These are phyloP conservation scores for Trichoderma arundinaceum DNA, from an alignment of 2,329 filamentous ascomycete species.

Conservation along the genomic window DNA sequence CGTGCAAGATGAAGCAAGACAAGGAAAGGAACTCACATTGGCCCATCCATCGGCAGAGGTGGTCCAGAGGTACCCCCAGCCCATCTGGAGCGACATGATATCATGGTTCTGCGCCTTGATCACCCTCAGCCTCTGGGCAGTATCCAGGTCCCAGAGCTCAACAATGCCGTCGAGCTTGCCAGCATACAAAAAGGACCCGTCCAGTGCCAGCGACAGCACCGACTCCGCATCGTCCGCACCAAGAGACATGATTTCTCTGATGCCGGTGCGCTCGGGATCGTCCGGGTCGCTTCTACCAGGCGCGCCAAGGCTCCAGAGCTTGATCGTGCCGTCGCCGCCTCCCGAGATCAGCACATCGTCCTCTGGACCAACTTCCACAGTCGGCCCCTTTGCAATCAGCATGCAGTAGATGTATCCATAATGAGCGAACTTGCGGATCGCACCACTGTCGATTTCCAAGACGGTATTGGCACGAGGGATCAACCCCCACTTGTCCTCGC, in stretches of 20 bases:
- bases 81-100: slow-evolving; percentile 84
- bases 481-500: slow-evolving; percentile 61
- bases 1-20: background rate
- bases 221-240: slow-evolving; percentile 67
- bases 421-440: slow-evolving; percentile 88
- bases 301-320: slow-evolving; percentile 76
- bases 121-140: slow-evolving; percentile 84
- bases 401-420: slow-evolving; percentile 97
- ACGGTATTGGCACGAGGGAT: slow-evolving; percentile 62
- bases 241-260: slow-evolving; percentile 71
- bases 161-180: slow-evolving; percentile 87
- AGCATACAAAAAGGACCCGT: slow-evolving; percentile 90
- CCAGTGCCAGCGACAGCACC: slow-evolving; percentile 78
- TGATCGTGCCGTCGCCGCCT: slow-evolving; percentile 91
- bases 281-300: slow-evolving; percentile 40
- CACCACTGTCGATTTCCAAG: slow-evolving; percentile 80
- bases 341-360: slow-evolving; percentile 88
- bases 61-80: slow-evolving; percentile 83
- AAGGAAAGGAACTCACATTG: slow-evolving; percentile 63
- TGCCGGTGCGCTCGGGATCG: slow-evolving; percentile 60
- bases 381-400: slow-evolving; percentile 76
- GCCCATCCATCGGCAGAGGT: slow-evolving; percentile 88
- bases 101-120: slow-evolving; percentile 82
- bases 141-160: slow-evolving; percentile 97
- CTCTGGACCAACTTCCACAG: slow-evolving; percentile 69